A percentile compares a stretch with the other conserved stretches of the same genome.
Evolutionary conservation across 73 alveolate species (phyloP).

Genomic region (Paramecium primaurelia): DNA sequence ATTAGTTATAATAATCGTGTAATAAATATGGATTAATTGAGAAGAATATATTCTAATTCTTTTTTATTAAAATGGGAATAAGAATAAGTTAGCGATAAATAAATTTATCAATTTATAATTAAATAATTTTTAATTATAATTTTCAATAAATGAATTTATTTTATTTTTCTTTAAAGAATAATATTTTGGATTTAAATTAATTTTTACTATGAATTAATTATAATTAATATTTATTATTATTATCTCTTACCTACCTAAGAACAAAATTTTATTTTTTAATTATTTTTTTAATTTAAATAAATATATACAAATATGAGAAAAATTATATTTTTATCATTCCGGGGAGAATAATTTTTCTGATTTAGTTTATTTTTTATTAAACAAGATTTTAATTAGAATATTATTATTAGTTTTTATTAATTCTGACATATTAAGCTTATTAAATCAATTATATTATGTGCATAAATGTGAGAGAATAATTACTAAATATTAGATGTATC

Average conservation of each 20-base stretch:
- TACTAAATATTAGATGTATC: not conserved
- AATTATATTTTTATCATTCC: not conserved
- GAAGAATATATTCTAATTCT: too few relatives aligned
- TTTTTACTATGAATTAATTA: too few relatives aligned
- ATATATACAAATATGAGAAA: not conserved
- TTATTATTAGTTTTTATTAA: not conserved
- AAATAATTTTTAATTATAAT: too few relatives aligned
- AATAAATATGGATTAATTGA: too few relatives aligned
- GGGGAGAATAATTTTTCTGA: not conserved
- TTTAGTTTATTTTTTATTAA: not conserved
- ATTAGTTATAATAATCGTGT: too few relatives aligned
- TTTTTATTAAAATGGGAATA: too few relatives aligned
- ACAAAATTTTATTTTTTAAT: not conserved
- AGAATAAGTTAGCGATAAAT: too few relatives aligned
- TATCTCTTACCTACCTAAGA: not conserved
- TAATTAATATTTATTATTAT: too few relatives aligned
- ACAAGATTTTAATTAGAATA: not conserved
- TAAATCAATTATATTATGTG: not conserved
- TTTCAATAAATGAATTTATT: not conserved
- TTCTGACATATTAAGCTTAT: not conserved
- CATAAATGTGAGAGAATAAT: not conserved
- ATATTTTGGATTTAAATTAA: not conserved
- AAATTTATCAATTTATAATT: too few relatives aligned
- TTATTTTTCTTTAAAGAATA: not conserved
- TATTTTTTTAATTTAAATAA: not conserved